A percentile compares a stretch with the other conserved stretches of the same genome.
phyloP scores from a whole-genome alignment of 2,329 filamentous ascomycete genomes.

The Pezicula carpinea region DNA sequence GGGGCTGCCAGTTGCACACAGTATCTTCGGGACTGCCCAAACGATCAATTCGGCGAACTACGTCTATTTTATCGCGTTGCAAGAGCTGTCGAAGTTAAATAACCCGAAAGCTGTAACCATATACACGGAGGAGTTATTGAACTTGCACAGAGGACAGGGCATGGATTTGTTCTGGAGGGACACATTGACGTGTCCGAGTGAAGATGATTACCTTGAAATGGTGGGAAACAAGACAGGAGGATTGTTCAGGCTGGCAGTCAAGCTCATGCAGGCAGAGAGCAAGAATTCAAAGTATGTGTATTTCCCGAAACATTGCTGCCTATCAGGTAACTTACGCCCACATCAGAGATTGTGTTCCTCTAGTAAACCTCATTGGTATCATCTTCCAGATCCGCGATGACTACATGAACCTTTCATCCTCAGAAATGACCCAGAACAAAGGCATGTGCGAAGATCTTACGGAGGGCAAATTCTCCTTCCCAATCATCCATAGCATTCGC shows the following conservation, averaged over 20 bases:
- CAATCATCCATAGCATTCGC: slow-evolving; percentile 89
- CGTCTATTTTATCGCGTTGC: slow-evolving; percentile 76
- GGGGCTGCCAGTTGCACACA: slow-evolving; percentile 77
- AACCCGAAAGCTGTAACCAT: slow-evolving; percentile 65
- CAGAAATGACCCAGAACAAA: slow-evolving; percentile 82
- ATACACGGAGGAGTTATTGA: slow-evolving; percentile 77
- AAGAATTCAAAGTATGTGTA: slow-evolving; percentile 35
- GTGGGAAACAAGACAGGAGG: slow-evolving; percentile 88
- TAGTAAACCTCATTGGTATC: slow-evolving; percentile 80
- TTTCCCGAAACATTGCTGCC: not conserved
- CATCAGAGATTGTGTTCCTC: slow-evolving; percentile 65
- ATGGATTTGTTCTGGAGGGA: slow-evolving; percentile 92
- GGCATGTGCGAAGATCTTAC: slow-evolving; percentile 93
- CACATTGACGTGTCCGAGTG: slow-evolving; percentile 75
- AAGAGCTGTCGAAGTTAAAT: slow-evolving; percentile 66
- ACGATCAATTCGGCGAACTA: slow-evolving; percentile 92
- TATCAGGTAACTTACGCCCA: slow-evolving; percentile 3
- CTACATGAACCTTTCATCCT: slow-evolving; percentile 78
- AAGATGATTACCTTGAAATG: slow-evolving; percentile 93
- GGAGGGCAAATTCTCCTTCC: slow-evolving; percentile 96
- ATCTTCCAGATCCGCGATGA: slow-evolving; percentile 92
- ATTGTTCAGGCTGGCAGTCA: slow-evolving; percentile 77
- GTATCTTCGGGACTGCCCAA: slow-evolving; percentile 79
- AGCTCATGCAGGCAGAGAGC: slow-evolving; percentile 79
- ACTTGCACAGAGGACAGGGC: slow-evolving; percentile 81